phyloP scores from a whole-genome alignment of 2,329 filamentous ascomycete genomes.

The Rhytidhysteron rufulum region DNA sequence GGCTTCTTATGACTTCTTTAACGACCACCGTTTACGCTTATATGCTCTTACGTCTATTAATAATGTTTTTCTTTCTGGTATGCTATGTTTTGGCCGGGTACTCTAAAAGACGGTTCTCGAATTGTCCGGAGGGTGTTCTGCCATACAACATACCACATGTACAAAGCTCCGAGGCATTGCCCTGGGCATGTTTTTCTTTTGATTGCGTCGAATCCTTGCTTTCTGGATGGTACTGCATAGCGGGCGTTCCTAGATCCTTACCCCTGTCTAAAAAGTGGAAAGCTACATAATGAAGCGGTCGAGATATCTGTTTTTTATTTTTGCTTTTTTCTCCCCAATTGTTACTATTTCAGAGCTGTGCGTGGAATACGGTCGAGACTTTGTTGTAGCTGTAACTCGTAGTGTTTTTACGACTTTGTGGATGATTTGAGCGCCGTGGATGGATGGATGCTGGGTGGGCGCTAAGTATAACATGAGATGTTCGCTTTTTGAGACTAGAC shows the following conservation, averaged over 20 bases:
- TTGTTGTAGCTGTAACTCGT: no score
- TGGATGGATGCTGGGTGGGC: no score
- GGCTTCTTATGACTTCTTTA: no score
- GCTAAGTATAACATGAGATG: no score
- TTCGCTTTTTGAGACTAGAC: no score
- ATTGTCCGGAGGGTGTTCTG: constrained; percentile 17
- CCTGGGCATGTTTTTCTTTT: constrained; percentile 4
- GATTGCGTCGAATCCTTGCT: constrained; percentile 9
- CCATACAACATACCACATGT: constrained; percentile 18
- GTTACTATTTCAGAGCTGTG: no score
- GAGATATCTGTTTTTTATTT: background rate
- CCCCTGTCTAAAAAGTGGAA: background rate
- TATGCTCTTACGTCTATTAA: constrained; percentile 22
- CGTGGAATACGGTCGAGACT: no score
- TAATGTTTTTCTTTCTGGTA: constrained; percentile 17
- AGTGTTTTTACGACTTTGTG: no score
- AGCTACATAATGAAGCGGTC: background rate
- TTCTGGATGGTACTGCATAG: constrained; percentile 26
- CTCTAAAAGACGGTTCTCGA: constrained; percentile 14
- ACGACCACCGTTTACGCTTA: constrained; percentile 12
- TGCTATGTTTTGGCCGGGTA: constrained; percentile 16
- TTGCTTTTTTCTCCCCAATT: no score
- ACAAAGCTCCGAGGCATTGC: constrained; percentile 3
- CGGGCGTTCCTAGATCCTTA: constrained; percentile 29
- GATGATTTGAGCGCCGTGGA: no score